Evolutionary conservation across 1,284 basidiomycete genomes (phyloP).

Genomic region (Boletus chippewaensis): DNA sequence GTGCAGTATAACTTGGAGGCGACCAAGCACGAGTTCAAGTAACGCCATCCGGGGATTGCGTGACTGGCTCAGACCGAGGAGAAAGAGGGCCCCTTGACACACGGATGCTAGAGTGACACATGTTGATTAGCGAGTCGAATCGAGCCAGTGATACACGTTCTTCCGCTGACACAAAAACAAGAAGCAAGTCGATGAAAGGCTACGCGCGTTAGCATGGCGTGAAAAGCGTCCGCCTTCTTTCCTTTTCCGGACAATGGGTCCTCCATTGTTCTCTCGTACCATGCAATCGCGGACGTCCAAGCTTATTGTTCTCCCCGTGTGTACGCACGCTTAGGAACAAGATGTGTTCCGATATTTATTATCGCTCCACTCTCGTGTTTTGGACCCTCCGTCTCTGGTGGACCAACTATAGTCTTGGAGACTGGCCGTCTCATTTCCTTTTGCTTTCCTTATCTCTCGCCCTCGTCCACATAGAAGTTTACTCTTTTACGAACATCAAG

Average conservation of each 20-base stretch:
- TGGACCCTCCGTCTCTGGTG: conserved; percentile 15
- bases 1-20: conserved; percentile 81
- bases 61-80: too few relatives aligned
- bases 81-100: neutral
- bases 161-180: neutral
- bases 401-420: conserved; percentile 13
- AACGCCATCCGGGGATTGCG: neutral
- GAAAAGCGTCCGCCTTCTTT: conserved; percentile 1
- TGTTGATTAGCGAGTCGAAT: too few relatives aligned
- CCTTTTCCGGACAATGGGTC: conserved; percentile 21
- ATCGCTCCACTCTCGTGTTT: neutral
- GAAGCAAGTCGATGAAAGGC: neutral
- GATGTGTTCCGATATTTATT: conserved; percentile 17
- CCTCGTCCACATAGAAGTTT: neutral
- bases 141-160: neutral
- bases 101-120: neutral
- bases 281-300: too few relatives aligned
- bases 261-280: conserved; percentile 10
- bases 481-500: conserved; percentile 14
- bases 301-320: conserved; percentile 18
- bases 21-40: conserved; percentile 36
- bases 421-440: conserved; percentile 12
- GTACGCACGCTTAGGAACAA: conserved; percentile 3
- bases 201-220: too few relatives aligned
- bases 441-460: neutral